Percentiles rank a stretch among this genome's conserved stretches.
These are phyloP conservation scores for Colletotrichum sojae DNA, from an alignment of 2,329 filamentous ascomycete species.

Conservation along the genomic window DNA sequence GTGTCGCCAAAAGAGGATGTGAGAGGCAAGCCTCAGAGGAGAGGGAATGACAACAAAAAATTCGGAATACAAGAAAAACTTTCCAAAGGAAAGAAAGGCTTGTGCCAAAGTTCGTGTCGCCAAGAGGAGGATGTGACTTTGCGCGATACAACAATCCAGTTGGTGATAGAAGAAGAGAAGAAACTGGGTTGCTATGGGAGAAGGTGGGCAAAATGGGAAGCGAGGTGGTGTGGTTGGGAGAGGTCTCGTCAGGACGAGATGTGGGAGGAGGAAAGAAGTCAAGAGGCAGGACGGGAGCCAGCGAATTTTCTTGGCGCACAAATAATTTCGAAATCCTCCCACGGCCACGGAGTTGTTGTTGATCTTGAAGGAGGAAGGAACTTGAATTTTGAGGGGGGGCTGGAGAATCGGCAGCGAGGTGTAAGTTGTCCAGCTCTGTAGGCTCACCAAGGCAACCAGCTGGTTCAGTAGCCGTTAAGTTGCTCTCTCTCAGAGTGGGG, in stretches of 20 bases:
- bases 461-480: no score
- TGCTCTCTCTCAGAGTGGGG: no score
- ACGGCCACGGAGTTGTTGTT: not conserved
- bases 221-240: not conserved
- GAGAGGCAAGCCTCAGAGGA: not conserved
- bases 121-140: not conserved
- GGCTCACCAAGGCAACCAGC: not conserved
- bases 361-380: constrained; percentile 8
- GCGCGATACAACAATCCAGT: not conserved
- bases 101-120: not conserved
- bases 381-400: not conserved
- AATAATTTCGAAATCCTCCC: not conserved
- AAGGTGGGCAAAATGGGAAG: not conserved
- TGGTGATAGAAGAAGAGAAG: not conserved
- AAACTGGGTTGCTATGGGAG: not conserved
- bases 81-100: not conserved
- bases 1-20: no score
- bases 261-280: not conserved
- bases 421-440: not conserved
- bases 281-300: not conserved
- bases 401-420: not conserved
- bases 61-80: not conserved
- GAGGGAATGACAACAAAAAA: not conserved
- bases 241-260: not conserved
- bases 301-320: not conserved